These are phyloP conservation scores for Ophiostoma sp. DNA, from an alignment of 2,329 filamentous ascomycete genomes.

Conservation along the genomic window DNA sequence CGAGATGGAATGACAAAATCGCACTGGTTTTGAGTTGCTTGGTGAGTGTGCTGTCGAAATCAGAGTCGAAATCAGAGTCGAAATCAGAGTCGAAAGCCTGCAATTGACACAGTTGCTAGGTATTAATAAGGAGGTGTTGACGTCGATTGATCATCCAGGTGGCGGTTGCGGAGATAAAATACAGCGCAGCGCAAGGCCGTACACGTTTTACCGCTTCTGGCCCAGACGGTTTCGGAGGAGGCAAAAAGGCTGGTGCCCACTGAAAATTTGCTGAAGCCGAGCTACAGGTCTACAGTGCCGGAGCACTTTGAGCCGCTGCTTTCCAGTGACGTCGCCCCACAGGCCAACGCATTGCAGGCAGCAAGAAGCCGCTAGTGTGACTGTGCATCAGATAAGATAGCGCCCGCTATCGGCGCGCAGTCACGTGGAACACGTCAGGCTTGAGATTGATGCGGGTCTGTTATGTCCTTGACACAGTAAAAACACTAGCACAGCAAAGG, in stretches of 20 bases:
- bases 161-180: slow-evolving; percentile 11
- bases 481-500: slow-evolving; percentile 8
- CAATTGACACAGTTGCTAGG: neutral
- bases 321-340: slow-evolving; percentile 15
- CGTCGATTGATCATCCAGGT: slow-evolving; percentile 5
- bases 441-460: neutral
- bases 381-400: slow-evolving; percentile 20
- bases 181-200: neutral
- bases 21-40: neutral
- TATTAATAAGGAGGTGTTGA: neutral
- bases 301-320: neutral
- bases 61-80: neutral
- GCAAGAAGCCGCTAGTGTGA: neutral
- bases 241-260: neutral
- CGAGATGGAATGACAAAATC: slow-evolving; percentile 7
- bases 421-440: slow-evolving; percentile 19
- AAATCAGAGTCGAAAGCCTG: neutral
- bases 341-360: neutral
- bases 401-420: slow-evolving; percentile 21
- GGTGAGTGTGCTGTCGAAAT: slow-evolving; percentile 1
- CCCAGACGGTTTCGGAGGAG: slow-evolving; percentile 10
- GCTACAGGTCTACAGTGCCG: neutral
- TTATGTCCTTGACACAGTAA: neutral
- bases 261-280: neutral
- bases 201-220: neutral